Evolutionary conservation across 805 yeast genomes (phyloP), one percentile per base, ranked within the genome.

Genomic region (Yamadazyma tumulicola): DNA sequence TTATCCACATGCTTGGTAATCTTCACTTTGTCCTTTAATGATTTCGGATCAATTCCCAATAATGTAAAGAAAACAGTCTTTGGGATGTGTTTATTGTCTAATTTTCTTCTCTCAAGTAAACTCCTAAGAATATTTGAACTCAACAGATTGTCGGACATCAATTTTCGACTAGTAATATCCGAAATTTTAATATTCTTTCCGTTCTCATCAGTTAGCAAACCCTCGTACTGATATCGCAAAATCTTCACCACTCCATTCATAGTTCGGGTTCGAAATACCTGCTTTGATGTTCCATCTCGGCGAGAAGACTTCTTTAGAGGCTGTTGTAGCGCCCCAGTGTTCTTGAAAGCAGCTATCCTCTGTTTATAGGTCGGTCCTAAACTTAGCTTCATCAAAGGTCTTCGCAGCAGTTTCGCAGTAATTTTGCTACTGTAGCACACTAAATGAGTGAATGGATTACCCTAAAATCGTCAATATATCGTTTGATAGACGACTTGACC

Each of bases 41-140:
- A 83, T 19, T 64, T 64, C 4, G 73, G 77, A 19, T 74, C 73
- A 0, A 77, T 69, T 2, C 89, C 91, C 17, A 83, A 50, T 5
- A 81, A 59, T 3, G 71, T 64, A 48, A 73, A 73, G 26, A 76
- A 45, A 37, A 82, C 54, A 32, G 75, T 55, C 34, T 61, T 58
- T 43, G 79, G 74, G 6, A 56, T 36, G n/a, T 57, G 52, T 24
- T 42, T 48, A 12, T 49, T 50, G n/a, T 49, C 41, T 12, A 48
- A 36, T 15, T 42, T 46, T 34, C 51, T 54, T 11, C 61, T 41
- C n/a, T 48, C 38, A 37, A 53, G 31, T 29, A 67, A 35, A 21
- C 54, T 59, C 15, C 55, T 46, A 45, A 63, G 65, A 3, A 67
- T 45, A 5, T 31, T 34, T 4, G 45, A 30, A 35, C 58, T 56